These are phyloP conservation scores for Polychaeton citri DNA, from an alignment of 2,329 filamentous ascomycete genomes.

Conservation along the genomic window DNA sequence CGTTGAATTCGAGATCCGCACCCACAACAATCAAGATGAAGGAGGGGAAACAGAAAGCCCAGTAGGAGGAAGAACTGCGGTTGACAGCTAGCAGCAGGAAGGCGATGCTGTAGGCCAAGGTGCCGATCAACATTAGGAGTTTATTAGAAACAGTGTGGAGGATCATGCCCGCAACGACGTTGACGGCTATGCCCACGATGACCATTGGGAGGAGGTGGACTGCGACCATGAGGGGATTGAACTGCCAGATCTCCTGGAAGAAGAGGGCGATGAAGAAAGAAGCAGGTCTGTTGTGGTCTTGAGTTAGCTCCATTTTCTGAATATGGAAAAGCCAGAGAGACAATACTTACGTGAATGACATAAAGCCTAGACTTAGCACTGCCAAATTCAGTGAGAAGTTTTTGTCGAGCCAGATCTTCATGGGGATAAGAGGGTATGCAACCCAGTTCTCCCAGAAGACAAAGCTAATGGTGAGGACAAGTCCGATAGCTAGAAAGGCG, in stretches of 20 bases:
- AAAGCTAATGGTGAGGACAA: slow-evolving; percentile 43
- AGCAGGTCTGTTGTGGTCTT: slow-evolving; percentile 8
- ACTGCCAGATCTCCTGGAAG: slow-evolving; percentile 43
- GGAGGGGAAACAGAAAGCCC: slow-evolving; percentile 51
- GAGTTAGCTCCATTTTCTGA: no score
- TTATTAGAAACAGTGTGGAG: slow-evolving; percentile 53
- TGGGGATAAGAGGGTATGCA: slow-evolving; percentile 32
- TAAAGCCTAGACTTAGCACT: slow-evolving; percentile 46
- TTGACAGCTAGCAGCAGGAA: slow-evolving; percentile 47
- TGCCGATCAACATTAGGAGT: slow-evolving; percentile 43
- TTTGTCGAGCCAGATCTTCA: slow-evolving; percentile 47
- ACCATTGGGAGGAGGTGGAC: slow-evolving; percentile 54
- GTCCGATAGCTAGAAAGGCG: slow-evolving; percentile 46
- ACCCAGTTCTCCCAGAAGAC: slow-evolving; percentile 48
- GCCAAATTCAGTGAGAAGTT: slow-evolving; percentile 51
- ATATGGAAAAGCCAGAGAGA: not conserved
- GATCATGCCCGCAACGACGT: slow-evolving; percentile 47
- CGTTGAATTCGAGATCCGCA: slow-evolving; percentile 58
- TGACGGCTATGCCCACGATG: slow-evolving; percentile 49
- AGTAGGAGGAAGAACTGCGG: slow-evolving; percentile 43
- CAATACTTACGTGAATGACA: slow-evolving; percentile 36
- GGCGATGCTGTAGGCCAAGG: slow-evolving; percentile 28
- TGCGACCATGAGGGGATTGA: slow-evolving; percentile 45
- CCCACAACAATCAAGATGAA: slow-evolving; percentile 49
- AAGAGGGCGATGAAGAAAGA: slow-evolving; percentile 44